A percentile compares a stretch with the other conserved stretches of the same genome.
Conservation (phyloP, 108 stramenopile genomes). For the Skeletonema marinoi region DNA sequence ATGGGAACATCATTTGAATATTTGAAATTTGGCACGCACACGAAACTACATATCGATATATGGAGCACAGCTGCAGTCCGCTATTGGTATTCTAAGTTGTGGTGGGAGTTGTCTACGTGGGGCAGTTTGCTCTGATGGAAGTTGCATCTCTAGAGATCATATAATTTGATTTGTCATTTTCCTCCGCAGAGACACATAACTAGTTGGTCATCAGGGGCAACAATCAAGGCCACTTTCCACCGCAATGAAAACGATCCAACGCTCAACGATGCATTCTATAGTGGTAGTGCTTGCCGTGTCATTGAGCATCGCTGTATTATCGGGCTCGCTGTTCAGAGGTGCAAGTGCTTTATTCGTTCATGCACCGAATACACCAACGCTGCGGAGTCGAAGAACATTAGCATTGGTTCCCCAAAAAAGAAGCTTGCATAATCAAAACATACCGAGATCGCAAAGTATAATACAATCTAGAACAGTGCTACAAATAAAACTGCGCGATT, state of each 20-base stretch:
- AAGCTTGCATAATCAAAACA: neutral
- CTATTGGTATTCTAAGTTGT: neutral
- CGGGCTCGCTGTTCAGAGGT: neutral
- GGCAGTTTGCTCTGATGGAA: neutral
- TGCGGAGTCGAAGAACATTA: neutral
- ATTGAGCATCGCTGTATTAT: neutral
- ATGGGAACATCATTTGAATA: no score
- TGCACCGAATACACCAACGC: neutral
- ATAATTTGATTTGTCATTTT: neutral
- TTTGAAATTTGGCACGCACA: no score
- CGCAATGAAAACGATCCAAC: neutral
- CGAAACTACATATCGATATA: no score
- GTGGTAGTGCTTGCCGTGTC: neutral
- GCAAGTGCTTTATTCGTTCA: neutral
- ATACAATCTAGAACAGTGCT: slow-evolving; percentile 1
- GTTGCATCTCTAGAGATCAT: neutral
- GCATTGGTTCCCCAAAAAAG: neutral
- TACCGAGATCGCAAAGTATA: neutral
- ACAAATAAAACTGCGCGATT: slow-evolving; percentile 18
- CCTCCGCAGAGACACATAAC: neutral
- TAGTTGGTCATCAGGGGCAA: no score
- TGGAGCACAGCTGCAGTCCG: no score
- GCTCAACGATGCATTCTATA: neutral
- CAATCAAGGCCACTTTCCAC: neutral
- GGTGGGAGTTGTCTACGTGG: neutral